These are phyloP conservation scores for Aspergillus novofumigatus DNA, from an alignment of 2,329 filamentous ascomycete species.

Conservation along the genomic window DNA sequence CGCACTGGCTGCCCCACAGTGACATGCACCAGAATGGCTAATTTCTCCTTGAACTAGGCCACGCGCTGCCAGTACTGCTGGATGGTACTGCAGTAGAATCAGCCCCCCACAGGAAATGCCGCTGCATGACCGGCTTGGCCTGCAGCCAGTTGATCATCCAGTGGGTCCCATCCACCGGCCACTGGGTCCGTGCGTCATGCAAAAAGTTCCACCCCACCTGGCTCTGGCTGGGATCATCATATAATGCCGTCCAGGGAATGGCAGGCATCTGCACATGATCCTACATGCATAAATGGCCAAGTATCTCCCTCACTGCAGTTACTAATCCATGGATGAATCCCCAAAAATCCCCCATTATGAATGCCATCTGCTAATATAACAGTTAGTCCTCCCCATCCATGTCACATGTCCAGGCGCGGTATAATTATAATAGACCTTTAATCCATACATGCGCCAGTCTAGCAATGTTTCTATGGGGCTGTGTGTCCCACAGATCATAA, in stretches of 20 bases:
- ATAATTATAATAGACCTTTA: constrained; percentile 8
- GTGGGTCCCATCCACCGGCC: neutral
- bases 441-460: neutral
- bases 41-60: constrained; percentile 1
- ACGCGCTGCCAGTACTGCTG: neutral
- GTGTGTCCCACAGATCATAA: neutral
- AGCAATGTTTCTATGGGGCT: too few relatives aligned
- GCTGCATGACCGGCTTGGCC: neutral
- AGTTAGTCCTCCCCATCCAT: neutral
- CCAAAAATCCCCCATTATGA: constrained; percentile 6
- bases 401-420: neutral
- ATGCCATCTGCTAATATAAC: constrained; percentile 1
- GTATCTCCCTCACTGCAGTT: neutral
- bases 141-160: neutral
- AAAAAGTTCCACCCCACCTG: constrained; percentile 2
- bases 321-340: neutral
- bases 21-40: neutral
- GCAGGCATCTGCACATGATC: neutral
- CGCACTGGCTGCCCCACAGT: neutral
- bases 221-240: constrained; percentile 1
- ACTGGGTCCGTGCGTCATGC: neutral
- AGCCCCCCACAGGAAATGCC: neutral
- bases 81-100: neutral
- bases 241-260: neutral
- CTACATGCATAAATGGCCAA: neutral